Base-by-base conservation (phyloP, 306 rosid genomes). In the Cyclanthera cordifolia region DNA sequence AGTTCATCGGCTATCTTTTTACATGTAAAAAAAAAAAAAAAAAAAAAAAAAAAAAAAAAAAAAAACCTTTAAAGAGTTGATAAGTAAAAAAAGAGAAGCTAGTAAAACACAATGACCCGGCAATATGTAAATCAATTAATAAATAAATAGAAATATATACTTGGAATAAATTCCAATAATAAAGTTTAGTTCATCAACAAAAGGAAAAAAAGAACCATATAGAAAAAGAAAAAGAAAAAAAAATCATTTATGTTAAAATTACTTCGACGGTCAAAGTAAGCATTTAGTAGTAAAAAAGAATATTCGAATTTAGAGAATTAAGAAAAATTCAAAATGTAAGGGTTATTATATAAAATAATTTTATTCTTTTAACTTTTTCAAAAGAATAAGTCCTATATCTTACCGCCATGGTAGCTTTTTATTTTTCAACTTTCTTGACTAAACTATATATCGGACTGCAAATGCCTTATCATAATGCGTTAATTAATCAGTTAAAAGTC, bases 161-260 rank as follows among this genome's bases (percentile, higher is more conserved):
- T 2, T 0, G 6, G 41, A 56, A 56, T 11, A 39, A 55, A 27
- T 27, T 12, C 13, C 4, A 1, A 0, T 14, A 27, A 13, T 55
- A 32, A 27, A 25, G 3, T 53, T 55, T 55, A 55, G 61, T 55
- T 55, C 3, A 53, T 53, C n/a, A 21, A 4, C 32, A 3, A 23
- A 21, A 23, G n/a, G 11, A 10, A 23, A 53, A 20, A 52, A 52
- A 10, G 8, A 43, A 52, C 15, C 14, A 20, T 20, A 2, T 3
- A 3, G n/a, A 53, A 21, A 21, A 53, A n/a, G n/a, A n/a, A n/a
- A n/a, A n/a, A n/a, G n/a, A n/a, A n/a, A n/a, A n/a, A n/a, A n/a
- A n/a, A n/a, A n/a, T n/a, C n/a, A n/a, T n/a, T n/a, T n/a, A n/a
- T 32, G 66, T 58, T 15, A 58, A 58, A 58, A 58, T 32, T 14